Evolutionary conservation across 768 basidiomycete genomes (phyloP).

Genomic region (Mycena vulgaris): DNA sequence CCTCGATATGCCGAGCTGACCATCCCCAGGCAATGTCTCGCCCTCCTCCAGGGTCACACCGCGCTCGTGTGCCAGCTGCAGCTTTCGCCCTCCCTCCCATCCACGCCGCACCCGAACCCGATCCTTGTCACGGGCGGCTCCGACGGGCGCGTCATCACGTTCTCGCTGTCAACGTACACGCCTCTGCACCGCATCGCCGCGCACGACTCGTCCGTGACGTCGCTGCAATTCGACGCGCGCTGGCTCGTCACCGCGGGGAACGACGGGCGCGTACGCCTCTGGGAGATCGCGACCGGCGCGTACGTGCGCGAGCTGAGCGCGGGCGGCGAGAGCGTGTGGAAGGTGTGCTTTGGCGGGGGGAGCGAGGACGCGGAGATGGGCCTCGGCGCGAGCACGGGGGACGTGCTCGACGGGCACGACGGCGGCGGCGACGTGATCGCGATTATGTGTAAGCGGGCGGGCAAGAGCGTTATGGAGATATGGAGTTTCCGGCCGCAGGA

Average conservation of each 20-base stretch:
- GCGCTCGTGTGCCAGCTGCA: constrained; percentile 94
- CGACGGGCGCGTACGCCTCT: constrained; percentile 87
- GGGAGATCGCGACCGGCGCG: constrained; percentile 74
- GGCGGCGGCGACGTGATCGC: constrained; percentile 73
- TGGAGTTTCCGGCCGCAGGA: constrained; percentile 78
- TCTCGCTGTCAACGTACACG: constrained; percentile 63
- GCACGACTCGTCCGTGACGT: constrained; percentile 90
- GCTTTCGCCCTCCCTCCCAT: constrained; percentile 68
- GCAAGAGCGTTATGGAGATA: constrained; percentile 91
- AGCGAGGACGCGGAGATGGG: constrained; percentile 35
- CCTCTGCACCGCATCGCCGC: constrained; percentile 82
- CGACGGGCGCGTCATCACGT: constrained; percentile 86
- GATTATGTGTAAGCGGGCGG: constrained; percentile 84
- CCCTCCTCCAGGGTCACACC: constrained; percentile 92
- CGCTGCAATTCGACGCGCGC: constrained; percentile 87
- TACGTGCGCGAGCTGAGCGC: constrained; percentile 85
- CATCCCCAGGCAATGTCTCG: constrained; percentile 76
- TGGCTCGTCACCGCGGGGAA: constrained; percentile 90
- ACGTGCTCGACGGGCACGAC: constrained; percentile 71
- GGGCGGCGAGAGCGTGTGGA: constrained; percentile 89
- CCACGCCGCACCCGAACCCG: constrained; percentile 84
- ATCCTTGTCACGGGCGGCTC: constrained; percentile 81
- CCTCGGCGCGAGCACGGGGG: constrained; percentile 12
- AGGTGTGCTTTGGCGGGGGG: constrained; percentile 75
- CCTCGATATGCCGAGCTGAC: constrained; percentile 6